Percentiles rank a stretch among this genome's conserved stretches.
These are phyloP conservation scores for Lentinula detonsa DNA, from an alignment of 768 basidiomycete species.

Conservation along the genomic window DNA sequence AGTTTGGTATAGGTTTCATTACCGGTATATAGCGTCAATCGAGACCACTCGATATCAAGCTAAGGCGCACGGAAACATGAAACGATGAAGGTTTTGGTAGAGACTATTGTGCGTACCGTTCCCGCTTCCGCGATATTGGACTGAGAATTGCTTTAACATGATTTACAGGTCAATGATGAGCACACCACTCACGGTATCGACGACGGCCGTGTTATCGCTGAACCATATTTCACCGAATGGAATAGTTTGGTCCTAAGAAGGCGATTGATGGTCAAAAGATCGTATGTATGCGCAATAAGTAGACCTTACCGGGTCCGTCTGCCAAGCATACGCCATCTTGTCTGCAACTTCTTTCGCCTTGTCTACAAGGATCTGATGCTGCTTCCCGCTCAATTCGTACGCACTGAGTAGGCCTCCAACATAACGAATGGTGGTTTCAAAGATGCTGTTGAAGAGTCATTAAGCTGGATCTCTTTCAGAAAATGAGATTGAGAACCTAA, in stretches of 20 bases:
- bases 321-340: slow-evolving; percentile 38
- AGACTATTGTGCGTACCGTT: not conserved
- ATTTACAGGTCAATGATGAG: not conserved
- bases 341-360: slow-evolving; percentile 42
- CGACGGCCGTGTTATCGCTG: slow-evolving; percentile 31
- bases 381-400: slow-evolving; percentile 41
- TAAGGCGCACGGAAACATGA: slow-evolving; percentile 10
- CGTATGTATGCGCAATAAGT: no score
- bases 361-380: slow-evolving; percentile 31
- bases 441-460: slow-evolving; percentile 24
- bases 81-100: slow-evolving; percentile 15
- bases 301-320: slow-evolving; percentile 18
- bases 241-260: slow-evolving; percentile 6
- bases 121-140: slow-evolving; percentile 25
- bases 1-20: slow-evolving; percentile 45
- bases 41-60: slow-evolving; percentile 45
- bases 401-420: slow-evolving; percentile 42
- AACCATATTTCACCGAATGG: slow-evolving; percentile 10
- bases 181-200: slow-evolving; percentile 7
- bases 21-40: slow-evolving; percentile 36
- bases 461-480: not conserved
- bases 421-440: slow-evolving; percentile 52
- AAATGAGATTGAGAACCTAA: slow-evolving; percentile 26
- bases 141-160: not conserved
- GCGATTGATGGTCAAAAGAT: not conserved